Base-by-base conservation (phyloP, 1,139 yeast genomes). In the Yamadazyma atmosphaerica region DNA sequence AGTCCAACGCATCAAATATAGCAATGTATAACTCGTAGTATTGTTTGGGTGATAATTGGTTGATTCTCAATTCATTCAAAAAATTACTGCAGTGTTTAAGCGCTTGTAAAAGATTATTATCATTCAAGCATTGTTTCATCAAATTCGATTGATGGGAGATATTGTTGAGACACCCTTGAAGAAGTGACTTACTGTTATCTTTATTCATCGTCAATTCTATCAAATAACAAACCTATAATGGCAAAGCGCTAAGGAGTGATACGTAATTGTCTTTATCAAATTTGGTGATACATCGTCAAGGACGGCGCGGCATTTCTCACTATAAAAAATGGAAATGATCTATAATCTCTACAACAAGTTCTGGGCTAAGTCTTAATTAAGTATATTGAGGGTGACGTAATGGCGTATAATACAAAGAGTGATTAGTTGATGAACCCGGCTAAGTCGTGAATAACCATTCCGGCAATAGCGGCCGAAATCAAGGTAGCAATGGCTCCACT, bases 21-120 rank as follows among this genome's bases (percentile, higher is more conserved):
- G 85, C 73, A 57, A 88, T 86, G 63, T 92, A 92, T 35, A 94
- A 66, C 60, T 92, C 98, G 59, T 92, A 92, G 68, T 92, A 92
- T 58, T 87, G 95, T 59, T 90, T 90, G 1, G 98, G 98, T 3
- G 88, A 74, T 46, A 89, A 69, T 36, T 74, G 72, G 36, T 83
- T 79, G 9, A 92, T 85, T 39, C 98, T 72, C 37, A 92, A 68
- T 60, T 92, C 98, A 28, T 83, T 82, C 39, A 92, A 70, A 65
- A 89, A 80, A 37, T 86, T 79, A 24, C 95, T 83, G 36, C 95
- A 88, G 56, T 89, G 95, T 52, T 89, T 89, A 44, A 92, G 67
- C 0, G 96, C 95, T 54, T 85, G 96, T 77, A 92, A 81, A 40
- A 90, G 72, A 41, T 66, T 62, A 55, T 83, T 83, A 30, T 83